Percentiles rank a stretch among this genome's conserved stretches.
phyloP scores from a whole-genome alignment of 257 asterid species.

The Phtheirospermum japonicum region DNA sequence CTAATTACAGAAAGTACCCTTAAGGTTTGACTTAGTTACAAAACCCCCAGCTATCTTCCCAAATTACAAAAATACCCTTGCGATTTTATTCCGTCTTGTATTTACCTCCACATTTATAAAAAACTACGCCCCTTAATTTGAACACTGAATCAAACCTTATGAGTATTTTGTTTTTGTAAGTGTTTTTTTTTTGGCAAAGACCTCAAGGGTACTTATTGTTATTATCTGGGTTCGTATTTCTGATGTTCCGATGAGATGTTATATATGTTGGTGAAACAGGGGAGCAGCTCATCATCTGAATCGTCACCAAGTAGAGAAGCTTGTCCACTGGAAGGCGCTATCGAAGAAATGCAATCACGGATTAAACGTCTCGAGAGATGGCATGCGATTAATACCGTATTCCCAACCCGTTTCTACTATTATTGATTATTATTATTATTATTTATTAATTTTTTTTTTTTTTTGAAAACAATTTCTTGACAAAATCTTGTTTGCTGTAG shows the following conservation, averaged over 20 bases:
- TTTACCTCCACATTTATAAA: not conserved
- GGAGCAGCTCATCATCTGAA: slow-evolving; percentile 76
- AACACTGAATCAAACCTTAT: not conserved
- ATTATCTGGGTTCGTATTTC: not conserved
- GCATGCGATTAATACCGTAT: slow-evolving; percentile 80
- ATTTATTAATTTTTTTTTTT: not conserved
- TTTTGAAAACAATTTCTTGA: not conserved
- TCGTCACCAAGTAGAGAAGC: slow-evolving; percentile 81
- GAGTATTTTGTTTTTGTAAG: not conserved
- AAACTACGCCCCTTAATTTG: not conserved
- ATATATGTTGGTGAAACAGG: slow-evolving; percentile 44
- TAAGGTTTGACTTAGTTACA: too few relatives aligned
- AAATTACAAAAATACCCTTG: not conserved
- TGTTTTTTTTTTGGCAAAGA: too few relatives aligned
- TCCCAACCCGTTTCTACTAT: slow-evolving; percentile 10
- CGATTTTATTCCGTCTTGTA: not conserved
- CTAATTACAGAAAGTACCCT: too few relatives aligned
- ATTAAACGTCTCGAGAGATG: slow-evolving; percentile 87
- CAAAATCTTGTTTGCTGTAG: slow-evolving; percentile 36
- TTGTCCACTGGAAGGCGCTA: slow-evolving; percentile 64
- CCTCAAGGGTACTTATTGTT: too few relatives aligned
- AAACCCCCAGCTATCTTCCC: too few relatives aligned
- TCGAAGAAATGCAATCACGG: slow-evolving; percentile 91
- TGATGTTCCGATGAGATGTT: slow-evolving; percentile 16
- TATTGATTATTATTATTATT: too few relatives aligned